Base-by-base conservation (phyloP, 306 rosid genomes). In the Begonia loranthoides region DNA sequence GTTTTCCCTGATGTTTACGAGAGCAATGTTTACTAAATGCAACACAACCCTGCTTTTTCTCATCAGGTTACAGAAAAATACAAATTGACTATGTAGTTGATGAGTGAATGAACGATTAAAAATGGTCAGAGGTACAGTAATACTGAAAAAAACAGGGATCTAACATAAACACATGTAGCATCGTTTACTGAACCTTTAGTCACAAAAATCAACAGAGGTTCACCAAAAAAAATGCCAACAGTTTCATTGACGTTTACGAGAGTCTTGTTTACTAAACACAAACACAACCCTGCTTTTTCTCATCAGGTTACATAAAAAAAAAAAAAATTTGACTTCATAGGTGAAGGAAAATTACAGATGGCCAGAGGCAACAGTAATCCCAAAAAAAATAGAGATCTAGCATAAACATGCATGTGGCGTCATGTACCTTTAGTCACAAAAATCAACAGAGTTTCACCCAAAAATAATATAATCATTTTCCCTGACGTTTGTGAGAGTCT, bases 391-490 rank as follows among this genome's bases (percentile, higher is more conserved):
- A 28, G 9, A 28, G 36, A 28, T 28, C 36, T 28, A 4, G 5
- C 36, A 28, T 4, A 4, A 28, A 28, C 36, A 28, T 28, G 36
- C 36, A 28, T 19, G 63, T 65, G 71, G 49, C 84, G 78, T 56
- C 74, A 81, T 76, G 81, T 81, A 76, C 81, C 85, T 67, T 70
- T 49, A 64, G 65, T 52, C 68, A 74, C 12, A 59, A 45, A 24
- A 9, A 17, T 45, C 15, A 44, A 57, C 69, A 66, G 56, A 74
- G 87, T 80, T 74, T 83, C 94, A 83, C 85, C 92, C 87, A 81
- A 80, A 1, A 78, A 80, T 77, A 72, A 58, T 72, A 79, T 66
- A 33, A 17, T 17, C 9, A 4, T 63, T 79, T 15, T 74, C 57
- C 81, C 86, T 81, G 83, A 81, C n/a, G 70, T 34, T 66, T 59